Conservation (phyloP, 2,329 filamentous ascomycete genomes). For the Endoconidiophora polonica region DNA sequence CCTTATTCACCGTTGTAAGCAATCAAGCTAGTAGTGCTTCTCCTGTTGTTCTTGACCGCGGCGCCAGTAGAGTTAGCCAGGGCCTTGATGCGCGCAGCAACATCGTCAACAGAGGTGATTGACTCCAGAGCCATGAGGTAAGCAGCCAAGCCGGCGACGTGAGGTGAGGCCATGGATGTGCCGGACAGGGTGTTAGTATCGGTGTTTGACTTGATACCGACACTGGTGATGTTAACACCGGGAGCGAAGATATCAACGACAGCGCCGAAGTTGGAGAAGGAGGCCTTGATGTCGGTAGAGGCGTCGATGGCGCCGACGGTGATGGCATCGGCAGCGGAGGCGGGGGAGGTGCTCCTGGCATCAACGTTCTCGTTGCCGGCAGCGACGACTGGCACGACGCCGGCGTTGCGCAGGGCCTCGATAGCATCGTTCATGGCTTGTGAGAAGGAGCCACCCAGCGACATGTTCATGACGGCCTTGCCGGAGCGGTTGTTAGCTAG, state of each 20-base stretch:
- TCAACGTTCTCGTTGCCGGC: slow-evolving; percentile 42
- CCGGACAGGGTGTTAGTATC: slow-evolving; percentile 31
- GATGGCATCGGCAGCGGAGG: slow-evolving; percentile 37
- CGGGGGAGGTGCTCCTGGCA: slow-evolving; percentile 34
- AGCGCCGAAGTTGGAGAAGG: slow-evolving; percentile 42
- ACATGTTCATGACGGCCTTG: slow-evolving; percentile 48
- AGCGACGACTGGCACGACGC: slow-evolving; percentile 41
- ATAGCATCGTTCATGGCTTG: slow-evolving; percentile 38
- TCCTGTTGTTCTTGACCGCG: slow-evolving; percentile 25
- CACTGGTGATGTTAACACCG: slow-evolving; percentile 36
- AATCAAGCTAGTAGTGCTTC: slow-evolving; percentile 33
- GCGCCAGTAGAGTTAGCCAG: slow-evolving; percentile 33
- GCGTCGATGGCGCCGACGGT: slow-evolving; percentile 43
- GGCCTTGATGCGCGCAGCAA: slow-evolving; percentile 32
- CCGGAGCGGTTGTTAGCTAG: slow-evolving; percentile 25
- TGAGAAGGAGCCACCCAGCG: slow-evolving; percentile 35
- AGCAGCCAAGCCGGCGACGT: slow-evolving; percentile 49
- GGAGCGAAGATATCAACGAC: slow-evolving; percentile 39
- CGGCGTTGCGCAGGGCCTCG: slow-evolving; percentile 29
- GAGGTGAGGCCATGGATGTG: slow-evolving; percentile 50
- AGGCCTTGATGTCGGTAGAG: slow-evolving; percentile 28
- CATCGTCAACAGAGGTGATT: slow-evolving; percentile 27
- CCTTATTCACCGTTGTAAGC: slow-evolving; percentile 35
- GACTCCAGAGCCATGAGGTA: slow-evolving; percentile 46
- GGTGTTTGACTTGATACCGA: slow-evolving; percentile 32